phyloP scores from a whole-genome alignment of 495 filamentous ascomycete species.

The Trichoderma virens region DNA sequence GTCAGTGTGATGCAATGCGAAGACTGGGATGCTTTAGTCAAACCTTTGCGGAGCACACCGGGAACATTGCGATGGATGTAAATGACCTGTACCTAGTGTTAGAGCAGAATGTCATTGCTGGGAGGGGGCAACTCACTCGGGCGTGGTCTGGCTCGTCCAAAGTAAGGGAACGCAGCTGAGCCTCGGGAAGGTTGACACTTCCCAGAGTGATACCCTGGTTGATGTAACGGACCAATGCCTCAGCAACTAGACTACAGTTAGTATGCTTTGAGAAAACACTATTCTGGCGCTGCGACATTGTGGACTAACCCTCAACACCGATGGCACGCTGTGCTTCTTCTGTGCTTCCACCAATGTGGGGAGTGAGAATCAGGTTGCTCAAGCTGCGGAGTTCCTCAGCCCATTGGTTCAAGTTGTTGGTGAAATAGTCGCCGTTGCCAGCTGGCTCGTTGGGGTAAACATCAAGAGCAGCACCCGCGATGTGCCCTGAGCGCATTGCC shows the following conservation, averaged over 20 bases:
- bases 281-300: background rate
- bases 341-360: constrained; percentile 95
- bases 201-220: constrained; percentile 84
- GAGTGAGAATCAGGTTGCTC: constrained; percentile 90
- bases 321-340: constrained; percentile 97
- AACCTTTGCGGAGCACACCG: constrained; percentile 74
- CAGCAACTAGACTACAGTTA: constrained; percentile 45
- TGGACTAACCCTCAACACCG: constrained; percentile 62
- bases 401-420: constrained; percentile 74
- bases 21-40: background rate
- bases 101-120: background rate
- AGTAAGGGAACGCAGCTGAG: constrained; percentile 76
- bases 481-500: constrained; percentile 77
- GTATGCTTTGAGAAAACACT: background rate
- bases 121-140: constrained; percentile 43
- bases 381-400: constrained; percentile 75
- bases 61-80: constrained; percentile 96
- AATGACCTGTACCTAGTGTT: constrained; percentile 51
- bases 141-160: constrained; percentile 82
- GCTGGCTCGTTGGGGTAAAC: constrained; percentile 93
- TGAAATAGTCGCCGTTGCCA: constrained; percentile 94
- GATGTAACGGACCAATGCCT: constrained; percentile 83
- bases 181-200: constrained; percentile 94
- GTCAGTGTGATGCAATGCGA: constrained; percentile 13
- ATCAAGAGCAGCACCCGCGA: constrained; percentile 91